phyloP scores from a whole-genome alignment of 176 grass and related monocot genomes.

The Phragmites australis region DNA sequence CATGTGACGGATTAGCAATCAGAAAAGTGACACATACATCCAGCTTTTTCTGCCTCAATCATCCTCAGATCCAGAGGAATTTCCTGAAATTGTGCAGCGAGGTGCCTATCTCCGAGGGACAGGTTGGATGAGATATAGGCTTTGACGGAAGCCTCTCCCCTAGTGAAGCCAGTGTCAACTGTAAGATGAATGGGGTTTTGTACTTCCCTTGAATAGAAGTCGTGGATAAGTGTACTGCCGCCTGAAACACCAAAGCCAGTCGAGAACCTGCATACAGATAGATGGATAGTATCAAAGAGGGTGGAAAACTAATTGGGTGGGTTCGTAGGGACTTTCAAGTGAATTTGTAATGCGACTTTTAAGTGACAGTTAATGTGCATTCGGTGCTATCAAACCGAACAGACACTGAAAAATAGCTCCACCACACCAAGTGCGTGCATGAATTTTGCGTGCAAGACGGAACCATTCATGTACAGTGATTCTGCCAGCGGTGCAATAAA shows the following conservation, averaged over 20 bases:
- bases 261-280: conserved; percentile 70
- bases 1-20: background rate
- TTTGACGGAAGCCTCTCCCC: conserved; percentile 81
- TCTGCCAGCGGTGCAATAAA: background rate
- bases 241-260: conserved; percentile 91
- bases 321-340: background rate
- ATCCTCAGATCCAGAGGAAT: conserved; percentile 86
- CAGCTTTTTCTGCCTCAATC: conserved; percentile 81
- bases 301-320: background rate
- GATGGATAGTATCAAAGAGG: background rate
- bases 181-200: conserved; percentile 81
- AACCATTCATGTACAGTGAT: background rate
- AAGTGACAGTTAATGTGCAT: background rate
- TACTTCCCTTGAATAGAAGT: conserved; percentile 86
- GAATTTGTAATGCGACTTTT: background rate
- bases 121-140: conserved; percentile 75
- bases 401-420: background rate
- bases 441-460: background rate
- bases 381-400: background rate
- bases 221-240: conserved; percentile 89
- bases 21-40: conserved; percentile 60
- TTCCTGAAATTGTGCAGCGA: conserved; percentile 90
- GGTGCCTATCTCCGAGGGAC: conserved; percentile 77
- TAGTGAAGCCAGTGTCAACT: conserved; percentile 87
- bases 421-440: too few relatives aligned